Evolutionary conservation across 1,139 yeast species (phyloP), one percentile per base, ranked within the genome.

Genomic region (Geotrichum aggregatum): DNA sequence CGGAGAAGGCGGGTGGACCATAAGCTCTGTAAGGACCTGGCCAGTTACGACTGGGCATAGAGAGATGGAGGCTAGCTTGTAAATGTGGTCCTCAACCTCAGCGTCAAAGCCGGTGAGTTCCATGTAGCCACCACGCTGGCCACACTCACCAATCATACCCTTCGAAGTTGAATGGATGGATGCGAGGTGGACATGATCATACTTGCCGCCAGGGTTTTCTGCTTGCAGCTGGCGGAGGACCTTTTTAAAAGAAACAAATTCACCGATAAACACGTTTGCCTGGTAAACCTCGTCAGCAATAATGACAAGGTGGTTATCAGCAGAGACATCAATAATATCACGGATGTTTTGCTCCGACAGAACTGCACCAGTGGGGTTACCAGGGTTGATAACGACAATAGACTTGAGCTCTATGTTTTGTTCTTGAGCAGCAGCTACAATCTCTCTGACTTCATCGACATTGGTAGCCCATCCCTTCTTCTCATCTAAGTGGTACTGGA

Each of bases 81-180:
- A 76, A 50, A 92, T 76, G 51, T 86, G 76, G 40, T 80, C 85
- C 62, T 76, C 74, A 18, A 89, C 84, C 47, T 84, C 89, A 2
- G 75, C 75, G 22, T 78, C 73, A 69, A 92, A 87, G 0, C 96
- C 96, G 14, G 83, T 79, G 13, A 91, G 73, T 71, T 92, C 98
- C 95, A 92, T 87, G 75, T 91, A 92, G 3, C 98, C 98, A 63
- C 98, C 98, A 71, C 98, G 83, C 73, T 92, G 98, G 54, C 98
- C 98, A 76, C 98, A 92, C 72, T 92, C 98, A 55, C 98, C 98
- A 61, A 88, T 80, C 63, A 89, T 87, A 67, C 98, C 98, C 72
- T 92, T 92, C 18, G 98, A 91, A 38, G 95, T 89, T 14, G 98
- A 88, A 68, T 92, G 98, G 59, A 92, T 75, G 1, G 97, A 89